These are phyloP conservation scores for Phialophora expanda DNA, from an alignment of 2,329 filamentous ascomycete genomes.

Conservation along the genomic window DNA sequence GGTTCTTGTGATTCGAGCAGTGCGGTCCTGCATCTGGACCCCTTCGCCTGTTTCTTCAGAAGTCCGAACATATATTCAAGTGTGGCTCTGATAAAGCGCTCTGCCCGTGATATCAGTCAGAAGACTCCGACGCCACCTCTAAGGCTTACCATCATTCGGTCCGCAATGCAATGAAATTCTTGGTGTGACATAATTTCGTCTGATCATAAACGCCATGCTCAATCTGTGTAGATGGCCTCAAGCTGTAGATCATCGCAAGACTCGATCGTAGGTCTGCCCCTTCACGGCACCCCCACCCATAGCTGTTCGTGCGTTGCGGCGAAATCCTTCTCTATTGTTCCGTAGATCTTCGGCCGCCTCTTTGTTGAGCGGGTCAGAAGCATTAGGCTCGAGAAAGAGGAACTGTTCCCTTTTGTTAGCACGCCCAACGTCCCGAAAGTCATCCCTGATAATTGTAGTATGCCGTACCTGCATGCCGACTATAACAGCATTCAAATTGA, in stretches of 20 bases:
- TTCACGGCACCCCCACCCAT: conserved; percentile 82
- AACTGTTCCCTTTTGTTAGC: conserved; percentile 62
- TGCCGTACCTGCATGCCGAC: conserved; percentile 78
- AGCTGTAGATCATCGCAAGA: conserved; percentile 47
- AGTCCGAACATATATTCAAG: conserved; percentile 1
- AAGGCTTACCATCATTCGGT: conserved; percentile 11
- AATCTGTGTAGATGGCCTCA: not conserved
- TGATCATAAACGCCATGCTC: conserved; percentile 19
- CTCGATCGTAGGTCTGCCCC: conserved; percentile 75
- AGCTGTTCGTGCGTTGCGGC: conserved; percentile 81
- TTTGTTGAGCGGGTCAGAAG: conserved; percentile 96
- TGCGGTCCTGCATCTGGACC: not conserved
- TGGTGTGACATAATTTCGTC: conserved; percentile 12
- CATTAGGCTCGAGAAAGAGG: conserved; percentile 96
- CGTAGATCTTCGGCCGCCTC: conserved; percentile 93
- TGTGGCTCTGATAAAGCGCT: not conserved
- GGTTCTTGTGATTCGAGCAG: not conserved
- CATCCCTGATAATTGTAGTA: not conserved
- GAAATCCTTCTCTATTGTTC: conserved; percentile 83
- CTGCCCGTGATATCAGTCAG: not conserved
- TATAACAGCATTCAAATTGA: conserved; percentile 95
- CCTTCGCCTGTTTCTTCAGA: not conserved
- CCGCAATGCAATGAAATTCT: conserved; percentile 16
- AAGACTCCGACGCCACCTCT: conserved; percentile 11
- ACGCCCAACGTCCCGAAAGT: not conserved